phyloP scores from a whole-genome alignment of 306 rosid genomes.

The Rubus idaeus region DNA sequence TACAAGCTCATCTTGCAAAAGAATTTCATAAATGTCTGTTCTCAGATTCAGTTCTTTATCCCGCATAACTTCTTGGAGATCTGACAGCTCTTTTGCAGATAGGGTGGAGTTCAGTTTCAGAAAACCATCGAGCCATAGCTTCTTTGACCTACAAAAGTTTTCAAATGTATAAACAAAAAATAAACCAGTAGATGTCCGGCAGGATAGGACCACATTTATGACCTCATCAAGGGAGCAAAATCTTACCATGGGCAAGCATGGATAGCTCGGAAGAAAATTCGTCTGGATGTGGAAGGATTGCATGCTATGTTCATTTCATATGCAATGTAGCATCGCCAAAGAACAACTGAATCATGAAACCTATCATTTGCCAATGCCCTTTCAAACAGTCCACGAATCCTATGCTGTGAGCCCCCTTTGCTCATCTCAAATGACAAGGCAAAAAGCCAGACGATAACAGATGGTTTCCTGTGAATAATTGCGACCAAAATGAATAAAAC shows the following conservation, averaged over 20 bases:
- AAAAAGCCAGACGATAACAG: slow-evolving; percentile 75
- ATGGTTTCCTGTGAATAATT: slow-evolving; percentile 70
- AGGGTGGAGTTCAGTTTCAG: slow-evolving; percentile 61
- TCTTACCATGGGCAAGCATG: slow-evolving; percentile 97
- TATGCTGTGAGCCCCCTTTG: slow-evolving; percentile 63
- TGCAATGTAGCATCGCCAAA: slow-evolving; percentile 85
- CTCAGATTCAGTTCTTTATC: slow-evolving; percentile 92
- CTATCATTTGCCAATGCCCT: slow-evolving; percentile 63
- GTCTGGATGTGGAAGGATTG: slow-evolving; percentile 70
- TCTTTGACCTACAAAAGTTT: slow-evolving; percentile 68
- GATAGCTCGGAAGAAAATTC: slow-evolving; percentile 89
- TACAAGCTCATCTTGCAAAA: slow-evolving; percentile 60
- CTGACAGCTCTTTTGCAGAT: slow-evolving; percentile 83
- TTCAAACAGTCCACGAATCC: slow-evolving; percentile 89
- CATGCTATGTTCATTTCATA: slow-evolving; percentile 58
- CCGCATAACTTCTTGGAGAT: slow-evolving; percentile 97
- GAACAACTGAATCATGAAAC: slow-evolving; percentile 63
- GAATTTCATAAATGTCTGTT: slow-evolving; percentile 93
- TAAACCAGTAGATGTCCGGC: background rate
- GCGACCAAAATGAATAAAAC: background rate
- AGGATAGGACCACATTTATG: background rate
- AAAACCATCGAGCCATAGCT: slow-evolving; percentile 92
- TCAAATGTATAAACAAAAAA: background rate
- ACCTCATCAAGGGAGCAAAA: slow-evolving; percentile 6
- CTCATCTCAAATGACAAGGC: slow-evolving; percentile 75